These are phyloP conservation scores for Cladosporium sp. DNA, from an alignment of 2,329 filamentous ascomycete genomes.

Conservation along the genomic window DNA sequence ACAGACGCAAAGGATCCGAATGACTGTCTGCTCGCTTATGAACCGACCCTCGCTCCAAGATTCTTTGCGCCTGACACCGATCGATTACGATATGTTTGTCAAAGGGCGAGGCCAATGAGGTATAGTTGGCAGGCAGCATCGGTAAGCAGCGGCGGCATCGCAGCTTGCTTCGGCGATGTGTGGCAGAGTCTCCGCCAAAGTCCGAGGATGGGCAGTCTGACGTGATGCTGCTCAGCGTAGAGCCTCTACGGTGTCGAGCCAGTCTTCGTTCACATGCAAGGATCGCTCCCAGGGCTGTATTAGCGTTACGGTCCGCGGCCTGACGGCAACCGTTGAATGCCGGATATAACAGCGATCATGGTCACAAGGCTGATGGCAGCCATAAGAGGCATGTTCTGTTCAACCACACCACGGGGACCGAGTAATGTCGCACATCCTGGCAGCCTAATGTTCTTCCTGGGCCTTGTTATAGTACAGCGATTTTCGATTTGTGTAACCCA, in stretches of 20 bases:
- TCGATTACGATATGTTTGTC: not conserved
- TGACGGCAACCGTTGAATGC: constrained; percentile 8
- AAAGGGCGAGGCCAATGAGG: not conserved
- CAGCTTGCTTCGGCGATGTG: not conserved
- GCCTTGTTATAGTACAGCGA: no score
- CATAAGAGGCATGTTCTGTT: not conserved
- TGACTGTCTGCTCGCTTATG: constrained; percentile 26
- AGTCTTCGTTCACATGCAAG: constrained; percentile 9
- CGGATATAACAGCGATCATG: not conserved
- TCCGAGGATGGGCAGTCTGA: constrained; percentile 12
- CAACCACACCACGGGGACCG: not conserved
- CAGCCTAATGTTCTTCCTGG: no score
- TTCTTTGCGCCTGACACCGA: not conserved
- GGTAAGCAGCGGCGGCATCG: constrained; percentile 13
- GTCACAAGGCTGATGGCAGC: constrained; percentile 13
- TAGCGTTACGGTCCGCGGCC: constrained; percentile 2
- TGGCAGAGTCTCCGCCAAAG: not conserved
- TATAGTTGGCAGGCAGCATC: constrained; percentile 3
- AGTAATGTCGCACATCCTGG: not conserved
- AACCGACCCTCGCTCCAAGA: not conserved
- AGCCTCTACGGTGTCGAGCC: not conserved
- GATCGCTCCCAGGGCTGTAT: constrained; percentile 4
- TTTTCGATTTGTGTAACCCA: no score
- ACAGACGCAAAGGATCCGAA: constrained; percentile 29
- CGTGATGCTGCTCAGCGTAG: not conserved